Percentiles rank a stretch among this genome's conserved stretches.
phyloP scores from a whole-genome alignment of 331 rosid genomes.

The Rhamnella rubrinervis region DNA sequence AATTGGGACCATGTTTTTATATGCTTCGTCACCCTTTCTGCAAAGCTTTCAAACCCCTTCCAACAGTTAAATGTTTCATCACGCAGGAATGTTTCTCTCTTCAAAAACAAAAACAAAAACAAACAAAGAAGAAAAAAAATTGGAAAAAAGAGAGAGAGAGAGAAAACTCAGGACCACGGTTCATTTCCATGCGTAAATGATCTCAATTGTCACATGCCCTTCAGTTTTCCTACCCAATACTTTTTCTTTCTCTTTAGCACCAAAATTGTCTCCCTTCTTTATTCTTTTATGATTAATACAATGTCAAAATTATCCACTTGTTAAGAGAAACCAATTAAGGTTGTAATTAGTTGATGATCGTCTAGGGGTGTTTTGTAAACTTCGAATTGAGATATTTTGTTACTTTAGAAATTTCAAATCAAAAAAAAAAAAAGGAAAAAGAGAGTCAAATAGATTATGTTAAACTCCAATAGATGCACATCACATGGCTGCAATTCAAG shows the following conservation, averaged over 20 bases:
- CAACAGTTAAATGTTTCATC: not conserved
- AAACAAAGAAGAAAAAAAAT: not conserved
- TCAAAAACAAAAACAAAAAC: not conserved
- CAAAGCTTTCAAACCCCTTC: not conserved
- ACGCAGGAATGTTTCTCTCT: no score
- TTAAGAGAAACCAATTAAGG: conserved; percentile 7
- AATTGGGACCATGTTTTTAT: no score
- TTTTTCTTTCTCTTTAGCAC: not conserved
- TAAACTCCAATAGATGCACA: conserved; percentile 17
- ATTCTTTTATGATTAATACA: not conserved
- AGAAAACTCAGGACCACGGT: conserved; percentile 9
- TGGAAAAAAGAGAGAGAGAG: no score
- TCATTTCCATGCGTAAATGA: conserved; percentile 54
- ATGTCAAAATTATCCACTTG: no score
- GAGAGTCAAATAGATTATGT: not conserved
- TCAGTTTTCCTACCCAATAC: not conserved
- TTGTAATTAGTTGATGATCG: conserved; percentile 25
- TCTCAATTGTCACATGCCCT: conserved; percentile 14
- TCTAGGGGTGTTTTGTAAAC: no score
- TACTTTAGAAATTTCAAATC: not conserved
- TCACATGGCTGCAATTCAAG: conserved; percentile 57
- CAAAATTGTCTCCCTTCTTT: conserved; percentile 20
- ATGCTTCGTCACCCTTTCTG: not conserved
- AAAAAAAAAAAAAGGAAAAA: no score
- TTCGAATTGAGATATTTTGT: no score